Conservation (phyloP, 2,329 filamentous ascomycete species). For the Clonostachys solani region DNA sequence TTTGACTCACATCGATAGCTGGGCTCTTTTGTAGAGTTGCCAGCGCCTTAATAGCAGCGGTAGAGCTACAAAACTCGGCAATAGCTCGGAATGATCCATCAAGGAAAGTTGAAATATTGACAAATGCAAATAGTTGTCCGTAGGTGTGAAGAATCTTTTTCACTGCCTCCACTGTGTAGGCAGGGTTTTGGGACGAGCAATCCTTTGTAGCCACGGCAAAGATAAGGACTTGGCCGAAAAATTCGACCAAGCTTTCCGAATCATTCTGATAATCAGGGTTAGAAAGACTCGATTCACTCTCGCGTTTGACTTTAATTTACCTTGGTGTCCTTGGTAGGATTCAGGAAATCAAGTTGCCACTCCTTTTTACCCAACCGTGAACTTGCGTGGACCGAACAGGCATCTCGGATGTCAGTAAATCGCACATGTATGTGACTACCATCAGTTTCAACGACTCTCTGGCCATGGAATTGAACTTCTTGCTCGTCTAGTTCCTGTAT, state of each 20-base stretch:
- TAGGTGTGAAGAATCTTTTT: constrained; percentile 34
- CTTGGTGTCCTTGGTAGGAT: constrained; percentile 3
- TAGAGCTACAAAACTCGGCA: constrained; percentile 48
- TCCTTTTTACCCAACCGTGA: constrained; percentile 33
- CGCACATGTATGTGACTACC: constrained; percentile 44
- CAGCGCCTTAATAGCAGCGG: constrained; percentile 33
- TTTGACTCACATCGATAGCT: neutral
- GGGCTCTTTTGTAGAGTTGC: neutral
- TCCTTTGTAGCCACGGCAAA: neutral
- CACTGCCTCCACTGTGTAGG: constrained; percentile 27
- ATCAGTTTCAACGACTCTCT: constrained; percentile 24
- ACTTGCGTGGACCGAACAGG: constrained; percentile 43
- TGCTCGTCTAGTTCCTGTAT: constrained; percentile 29
- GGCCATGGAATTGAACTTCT: constrained; percentile 28
- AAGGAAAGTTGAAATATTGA: constrained; percentile 31
- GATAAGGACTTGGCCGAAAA: neutral
- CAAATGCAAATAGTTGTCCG: constrained; percentile 49
- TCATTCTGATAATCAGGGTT: too few relatives aligned
- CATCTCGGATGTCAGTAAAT: constrained; percentile 58
- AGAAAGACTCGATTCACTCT: too few relatives aligned
- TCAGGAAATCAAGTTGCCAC: constrained; percentile 32
- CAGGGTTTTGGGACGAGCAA: constrained; percentile 5
- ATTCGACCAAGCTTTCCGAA: too few relatives aligned
- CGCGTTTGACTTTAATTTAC: constrained; percentile 2
- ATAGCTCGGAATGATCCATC: constrained; percentile 40